Percentiles rank a stretch among this genome's conserved stretches.
phyloP scores from a whole-genome alignment of 805 yeast genomes.

The Lipomyces japonicus region DNA sequence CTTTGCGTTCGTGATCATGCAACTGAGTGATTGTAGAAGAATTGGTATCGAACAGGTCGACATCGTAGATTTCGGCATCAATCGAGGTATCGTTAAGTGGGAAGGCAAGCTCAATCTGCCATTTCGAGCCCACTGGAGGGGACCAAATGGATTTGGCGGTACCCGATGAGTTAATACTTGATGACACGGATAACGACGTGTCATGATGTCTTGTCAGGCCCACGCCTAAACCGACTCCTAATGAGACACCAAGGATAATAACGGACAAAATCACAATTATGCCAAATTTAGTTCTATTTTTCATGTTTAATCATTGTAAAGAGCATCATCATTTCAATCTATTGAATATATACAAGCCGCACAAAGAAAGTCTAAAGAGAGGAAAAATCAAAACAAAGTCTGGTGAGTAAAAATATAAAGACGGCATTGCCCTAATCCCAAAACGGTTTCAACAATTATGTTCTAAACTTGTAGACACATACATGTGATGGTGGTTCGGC shows the following conservation, averaged over 20 bases:
- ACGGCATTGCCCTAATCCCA: too few species aligned
- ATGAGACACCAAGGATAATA: neutral
- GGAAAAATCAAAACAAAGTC: too few species aligned
- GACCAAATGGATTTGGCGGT: neutral
- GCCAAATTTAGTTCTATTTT: too few species aligned
- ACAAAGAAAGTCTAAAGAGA: too few species aligned
- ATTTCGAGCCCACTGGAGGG: conserved; percentile 22
- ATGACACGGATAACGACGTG: neutral
- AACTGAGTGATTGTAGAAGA: conserved; percentile 23
- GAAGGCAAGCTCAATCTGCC: conserved; percentile 33
- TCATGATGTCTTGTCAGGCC: neutral
- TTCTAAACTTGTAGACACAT: too few species aligned
- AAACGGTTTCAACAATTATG: too few species aligned
- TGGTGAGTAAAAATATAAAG: too few species aligned
- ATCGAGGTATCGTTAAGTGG: conserved; percentile 17
- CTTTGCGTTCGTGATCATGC: conserved; percentile 31
- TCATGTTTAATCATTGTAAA: too few species aligned
- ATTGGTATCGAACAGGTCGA: conserved; percentile 34
- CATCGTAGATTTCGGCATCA: conserved; percentile 30
- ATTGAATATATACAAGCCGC: too few species aligned
- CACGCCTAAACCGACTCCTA: neutral
- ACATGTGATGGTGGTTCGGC: too few species aligned
- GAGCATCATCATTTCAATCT: too few species aligned
- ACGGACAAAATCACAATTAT: too few species aligned
- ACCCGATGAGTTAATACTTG: neutral